phyloP scores from a whole-genome alignment of 208 protist species.

The Trypanosoma conorhini region DNA sequence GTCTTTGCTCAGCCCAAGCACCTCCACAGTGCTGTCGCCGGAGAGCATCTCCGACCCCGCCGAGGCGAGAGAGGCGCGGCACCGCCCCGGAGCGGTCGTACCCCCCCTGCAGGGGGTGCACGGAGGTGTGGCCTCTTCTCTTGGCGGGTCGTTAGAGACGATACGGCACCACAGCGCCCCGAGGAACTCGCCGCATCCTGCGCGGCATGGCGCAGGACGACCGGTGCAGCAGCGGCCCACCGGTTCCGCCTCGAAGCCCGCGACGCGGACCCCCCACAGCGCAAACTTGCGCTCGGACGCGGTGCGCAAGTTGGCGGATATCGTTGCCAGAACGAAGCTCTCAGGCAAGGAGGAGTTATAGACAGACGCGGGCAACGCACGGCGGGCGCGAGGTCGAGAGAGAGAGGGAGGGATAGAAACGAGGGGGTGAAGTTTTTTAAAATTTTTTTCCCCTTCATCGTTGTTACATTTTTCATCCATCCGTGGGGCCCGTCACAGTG shows the following conservation, averaged over 20 bases:
- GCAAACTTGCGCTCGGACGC: conserved; percentile 29
- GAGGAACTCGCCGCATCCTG: neutral
- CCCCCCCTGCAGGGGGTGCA: neutral
- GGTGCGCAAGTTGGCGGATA: conserved; percentile 54
- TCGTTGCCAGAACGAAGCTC: conserved; percentile 59
- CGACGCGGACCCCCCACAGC: neutral
- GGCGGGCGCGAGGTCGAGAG: neutral
- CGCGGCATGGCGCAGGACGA: neutral
- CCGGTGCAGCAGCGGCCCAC: neutral
- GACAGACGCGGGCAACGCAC: conserved; percentile 1
- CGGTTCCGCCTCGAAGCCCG: neutral
- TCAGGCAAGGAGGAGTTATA: conserved; percentile 25
- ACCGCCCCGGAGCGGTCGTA: neutral
- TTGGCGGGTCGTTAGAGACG: neutral
- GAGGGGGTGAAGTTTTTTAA: neutral
- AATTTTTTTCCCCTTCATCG: too few relatives aligned
- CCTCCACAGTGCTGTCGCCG: conserved; percentile 22
- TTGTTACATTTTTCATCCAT: neutral
- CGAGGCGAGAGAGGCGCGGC: neutral
- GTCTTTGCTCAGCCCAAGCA: conserved; percentile 11
- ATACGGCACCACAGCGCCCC: conserved; percentile 3
- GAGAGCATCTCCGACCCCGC: conserved; percentile 7
- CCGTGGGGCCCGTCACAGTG: neutral
- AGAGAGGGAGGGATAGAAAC: conserved; percentile 1
- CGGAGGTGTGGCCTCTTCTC: neutral